Base-by-base conservation (phyloP, 1,284 basidiomycete species). In the Sanghuangporus sanghuang region DNA sequence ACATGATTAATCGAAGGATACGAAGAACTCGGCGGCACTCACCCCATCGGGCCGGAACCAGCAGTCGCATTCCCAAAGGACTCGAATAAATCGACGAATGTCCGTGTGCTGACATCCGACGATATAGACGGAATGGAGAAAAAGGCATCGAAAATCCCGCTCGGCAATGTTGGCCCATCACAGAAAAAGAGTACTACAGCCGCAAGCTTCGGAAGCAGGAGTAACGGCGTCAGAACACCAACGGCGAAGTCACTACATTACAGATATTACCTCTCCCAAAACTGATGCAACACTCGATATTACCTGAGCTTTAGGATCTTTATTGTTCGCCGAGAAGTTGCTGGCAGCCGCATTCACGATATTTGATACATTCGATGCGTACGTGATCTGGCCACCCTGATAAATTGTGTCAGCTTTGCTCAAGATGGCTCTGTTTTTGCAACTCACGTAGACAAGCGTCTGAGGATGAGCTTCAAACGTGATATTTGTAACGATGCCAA, bases 281-380 rank as follows among this genome's bases (percentile, higher is more conserved):
- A 54, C 35, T 16, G 52, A 59, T 23, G 42, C 49, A 16, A 63
- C 59, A 23, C 40, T 44, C 6, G 52, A 48, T n/a, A 61, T 23
- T 18, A 66, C 55, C 44, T 66, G 64, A 16, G 64, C 61, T 39
- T 66, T 66, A 16, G 61, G 57, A 42, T 66, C 64, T n/a, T 56
- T 59, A 44, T 66, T 66, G 6, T 53, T 59, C 4, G 38, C 42
- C 27, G 57, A 59, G 32, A 63, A 66, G 4, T 66, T 27, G 23
- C 36, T 50, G 12, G 60, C 48, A 9, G 61, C 64, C 7, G 6
- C n/a, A 40, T 59, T 63, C 8, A 66, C n/a, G 14, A 12, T 27
- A 7, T 59, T 32, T 7, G 56, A 56, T 16, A 27, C 36, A 40
- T 58, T 42, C 36, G 21, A 16, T 11, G 52, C 23, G 44, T 61